phyloP scores from a whole-genome alignment of 2,329 filamentous ascomycete genomes.

The Penicillium decumbens region DNA sequence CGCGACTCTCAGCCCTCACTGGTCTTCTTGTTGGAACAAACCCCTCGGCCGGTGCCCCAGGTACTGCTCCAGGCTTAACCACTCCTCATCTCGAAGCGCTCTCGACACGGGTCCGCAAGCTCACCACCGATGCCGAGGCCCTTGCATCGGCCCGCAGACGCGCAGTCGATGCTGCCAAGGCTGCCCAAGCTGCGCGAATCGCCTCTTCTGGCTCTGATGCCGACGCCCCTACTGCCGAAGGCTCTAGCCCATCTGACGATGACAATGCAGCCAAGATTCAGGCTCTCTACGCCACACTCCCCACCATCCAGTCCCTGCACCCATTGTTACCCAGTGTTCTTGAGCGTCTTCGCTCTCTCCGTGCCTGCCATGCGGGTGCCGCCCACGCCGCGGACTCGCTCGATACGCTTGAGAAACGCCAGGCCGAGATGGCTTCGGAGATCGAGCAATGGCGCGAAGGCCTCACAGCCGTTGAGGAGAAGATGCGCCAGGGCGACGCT shows the following conservation, averaged over 20 bases:
- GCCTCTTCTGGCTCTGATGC: conserved; percentile 31
- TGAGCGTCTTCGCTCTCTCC: conserved; percentile 76
- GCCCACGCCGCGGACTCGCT: conserved; percentile 74
- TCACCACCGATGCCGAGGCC: conserved; percentile 44
- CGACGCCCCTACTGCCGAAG: conserved; percentile 26
- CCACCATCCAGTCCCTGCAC: conserved; percentile 79
- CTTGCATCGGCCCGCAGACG: conserved; percentile 42
- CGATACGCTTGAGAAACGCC: conserved; percentile 69
- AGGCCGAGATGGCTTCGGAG: conserved; percentile 76
- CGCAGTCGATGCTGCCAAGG: conserved; percentile 41
- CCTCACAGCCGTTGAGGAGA: conserved; percentile 69
- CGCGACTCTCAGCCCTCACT: conserved; percentile 70
- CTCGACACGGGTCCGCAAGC: conserved; percentile 41
- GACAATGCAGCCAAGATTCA: conserved; percentile 86
- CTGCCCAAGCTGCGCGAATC: conserved; percentile 39
- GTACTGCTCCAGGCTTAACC: conserved; percentile 28
- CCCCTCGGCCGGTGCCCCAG: conserved; percentile 25
- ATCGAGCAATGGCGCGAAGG: conserved; percentile 82
- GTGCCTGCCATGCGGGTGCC: conserved; percentile 80
- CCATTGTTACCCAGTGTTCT: conserved; percentile 81
- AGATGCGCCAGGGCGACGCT: conserved; percentile 64
- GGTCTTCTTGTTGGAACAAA: conserved; percentile 38
- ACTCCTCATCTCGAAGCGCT: conserved; percentile 44
- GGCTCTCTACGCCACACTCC: conserved; percentile 80
- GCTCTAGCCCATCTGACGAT: conserved; percentile 46